Evolutionary conservation across 164 flowering plant genomes (phyloP).

Genomic region (Tetrastigma voinierianum): DNA sequence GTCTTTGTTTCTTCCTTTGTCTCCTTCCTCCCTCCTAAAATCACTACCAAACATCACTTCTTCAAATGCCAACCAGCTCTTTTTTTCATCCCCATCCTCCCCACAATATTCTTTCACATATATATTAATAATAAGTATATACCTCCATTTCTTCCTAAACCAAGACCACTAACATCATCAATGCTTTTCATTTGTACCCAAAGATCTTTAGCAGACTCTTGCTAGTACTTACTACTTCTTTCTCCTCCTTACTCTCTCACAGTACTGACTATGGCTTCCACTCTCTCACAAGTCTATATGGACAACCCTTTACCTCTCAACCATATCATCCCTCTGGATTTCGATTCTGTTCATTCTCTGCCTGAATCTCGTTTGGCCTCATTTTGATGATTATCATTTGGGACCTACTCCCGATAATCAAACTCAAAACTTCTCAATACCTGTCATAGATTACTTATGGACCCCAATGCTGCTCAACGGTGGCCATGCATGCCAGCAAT

Average conservation of each 20-base stretch:
- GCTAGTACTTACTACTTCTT: neutral
- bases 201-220: neutral
- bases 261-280: slow-evolving; percentile 18
- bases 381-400: neutral
- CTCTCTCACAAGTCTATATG: slow-evolving; percentile 38
- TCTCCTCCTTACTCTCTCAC: neutral
- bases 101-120: no score
- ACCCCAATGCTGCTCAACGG: slow-evolving; percentile 28
- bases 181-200: neutral
- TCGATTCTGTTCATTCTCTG: slow-evolving; percentile 26
- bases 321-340: slow-evolving; percentile 48
- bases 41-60: neutral
- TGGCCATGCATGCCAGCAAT: slow-evolving; percentile 41
- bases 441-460: slow-evolving; percentile 44
- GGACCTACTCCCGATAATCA: no score
- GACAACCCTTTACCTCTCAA: slow-evolving; percentile 25
- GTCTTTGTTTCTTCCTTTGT: neutral
- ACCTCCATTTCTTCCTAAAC: no score
- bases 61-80: neutral
- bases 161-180: no score
- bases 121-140: no score
- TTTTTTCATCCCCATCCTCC: neutral
- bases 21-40: neutral
- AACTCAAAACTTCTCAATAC: slow-evolving; percentile 17
- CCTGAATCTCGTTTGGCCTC: slow-evolving; percentile 57